Base-by-base conservation (phyloP, 2,329 filamentous ascomycete species). In the Tetracladium maxilliforme region DNA sequence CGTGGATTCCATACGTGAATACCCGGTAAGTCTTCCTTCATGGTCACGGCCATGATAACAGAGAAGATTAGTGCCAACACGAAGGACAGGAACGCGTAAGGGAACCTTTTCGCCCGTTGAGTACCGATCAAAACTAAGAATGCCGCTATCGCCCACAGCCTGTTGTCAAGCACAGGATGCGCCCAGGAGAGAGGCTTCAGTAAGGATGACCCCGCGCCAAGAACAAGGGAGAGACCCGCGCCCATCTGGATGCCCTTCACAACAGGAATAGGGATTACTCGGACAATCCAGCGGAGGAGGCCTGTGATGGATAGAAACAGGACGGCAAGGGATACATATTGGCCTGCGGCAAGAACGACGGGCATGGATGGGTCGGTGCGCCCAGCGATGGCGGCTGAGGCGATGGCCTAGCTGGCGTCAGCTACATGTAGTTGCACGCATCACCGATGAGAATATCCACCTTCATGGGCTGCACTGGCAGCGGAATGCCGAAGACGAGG, bases 231-330 rank as follows among this genome's bases (percentile, higher is more conserved):
- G 23, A 95, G 58, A 2, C 87, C 87, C 5, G 87, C 87, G 19
- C 87, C 87, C 23, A 94, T 70, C 51, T 95, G 90, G 36, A 95
- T 94, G 16, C 87, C 87, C 45, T 92, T 93, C 26, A 95, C 75
- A 1, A 95, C 78, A 1, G 86, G 81, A 10, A 86, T 69, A 1
- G 87, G 87, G 7, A 92, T 77, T 10, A 73, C 59, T n/a, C 59
- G 53, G 7, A 79, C 74, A 25, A 82, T 72, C 62, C 72, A 77
- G 29, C 62, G 63, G 16, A 94, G 57, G n/a, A 90, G 52, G 1
- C 87, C 82, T 0, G 83, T 92, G 5, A 73, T 44, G 41, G 78
- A 86, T 45, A 94, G 71, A 2, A 92, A 6, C 7, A 87, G 61
- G 7, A 94, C 75, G 13, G 76, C 65, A 6, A 56, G 55, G 3